phyloP scores from a whole-genome alignment of 2,329 filamentous ascomycete genomes.

The Pleoardoris graminearum region DNA sequence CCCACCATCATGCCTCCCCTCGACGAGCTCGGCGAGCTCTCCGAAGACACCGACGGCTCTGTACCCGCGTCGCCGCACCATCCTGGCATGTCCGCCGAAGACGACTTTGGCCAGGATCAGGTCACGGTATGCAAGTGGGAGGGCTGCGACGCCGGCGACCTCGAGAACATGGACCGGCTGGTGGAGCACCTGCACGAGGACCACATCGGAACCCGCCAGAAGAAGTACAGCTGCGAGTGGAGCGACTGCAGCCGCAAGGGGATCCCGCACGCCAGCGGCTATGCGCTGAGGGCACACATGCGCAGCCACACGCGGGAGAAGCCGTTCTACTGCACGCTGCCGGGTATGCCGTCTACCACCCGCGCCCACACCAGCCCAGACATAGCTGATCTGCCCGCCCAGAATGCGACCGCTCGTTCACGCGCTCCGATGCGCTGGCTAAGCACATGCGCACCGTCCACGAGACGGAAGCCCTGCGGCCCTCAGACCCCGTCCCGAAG shows the following conservation, averaged over 20 bases:
- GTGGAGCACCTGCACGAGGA: constrained; percentile 71
- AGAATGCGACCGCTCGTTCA: constrained; percentile 98
- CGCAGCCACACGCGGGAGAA: constrained; percentile 97
- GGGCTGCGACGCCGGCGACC: constrained; percentile 53
- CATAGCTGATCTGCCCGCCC: constrained; percentile 14
- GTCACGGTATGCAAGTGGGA: constrained; percentile 56
- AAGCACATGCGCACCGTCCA: constrained; percentile 99
- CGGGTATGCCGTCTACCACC: constrained; percentile 65
- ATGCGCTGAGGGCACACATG: constrained; percentile 96
- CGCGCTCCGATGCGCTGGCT: constrained; percentile 88
- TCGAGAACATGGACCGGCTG: constrained; percentile 56
- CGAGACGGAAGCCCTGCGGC: constrained; percentile 90
- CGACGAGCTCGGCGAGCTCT: constrained; percentile 67
- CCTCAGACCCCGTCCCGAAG: constrained; percentile 71
- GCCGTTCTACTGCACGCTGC: constrained; percentile 93
- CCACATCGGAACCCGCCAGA: constrained; percentile 90
- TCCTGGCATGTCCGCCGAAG: constrained; percentile 47
- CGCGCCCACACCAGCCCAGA: neutral
- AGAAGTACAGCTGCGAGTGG: constrained; percentile 99
- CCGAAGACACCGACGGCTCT: constrained; percentile 85
- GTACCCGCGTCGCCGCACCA: constrained; percentile 59
- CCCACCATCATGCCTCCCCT: constrained; percentile 20
- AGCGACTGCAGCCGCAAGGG: constrained; percentile 85
- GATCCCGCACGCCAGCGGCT: constrained; percentile 89
- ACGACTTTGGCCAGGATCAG: constrained; percentile 49